Evolutionary conservation across 805 yeast genomes (phyloP), one percentile per base, ranked within the genome.

Genomic region (Grigorovia humatica): DNA sequence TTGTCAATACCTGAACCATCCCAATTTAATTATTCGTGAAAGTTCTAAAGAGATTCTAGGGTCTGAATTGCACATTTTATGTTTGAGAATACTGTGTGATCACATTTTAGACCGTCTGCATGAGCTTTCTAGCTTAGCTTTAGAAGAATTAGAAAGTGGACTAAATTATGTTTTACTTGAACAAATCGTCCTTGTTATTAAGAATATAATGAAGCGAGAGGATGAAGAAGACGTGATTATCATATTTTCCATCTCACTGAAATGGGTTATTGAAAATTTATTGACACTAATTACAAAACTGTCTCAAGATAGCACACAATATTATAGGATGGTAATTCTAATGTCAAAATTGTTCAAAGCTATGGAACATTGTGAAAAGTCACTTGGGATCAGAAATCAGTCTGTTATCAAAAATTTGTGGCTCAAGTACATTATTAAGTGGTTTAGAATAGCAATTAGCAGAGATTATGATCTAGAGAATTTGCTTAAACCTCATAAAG

Each of bases 1-100:
- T 52, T 70, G 80, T 48, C 64, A 65, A 4, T 67, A 80, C 61
- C 64, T 82, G 42, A 71, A 75, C 11, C 74, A 79, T 12, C 70
- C 70, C 27, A 79, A 74, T 59, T 68, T 77, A 52, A 74, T 79
- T 5, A 74, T 82, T 0, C 73, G 95, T 54, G 93, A 87, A 46
- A 79, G 81, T 44, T 77, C 87, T 2, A 79, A 83, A 54, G 95
- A 87, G 56, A 80, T 87, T 1, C 65, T 88, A 45, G 79, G 85
- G 13, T 69, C 75, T 32, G 90, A 84, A 52, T 66, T 82, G 46
- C 82, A 85, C 67, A 79, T 88, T 12, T 70, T 72, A 27, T 74
- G 81, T 13, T 76, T 76, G 61, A 74, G 73, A 50, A 59, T 73
- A 54, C 69, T 83, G 19, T 72, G 81, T 48, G 64, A 68, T 7